Evolutionary conservation across 495 filamentous ascomycete genomes (phyloP).

Genomic region (Umbilicaria muhlenbergii): DNA sequence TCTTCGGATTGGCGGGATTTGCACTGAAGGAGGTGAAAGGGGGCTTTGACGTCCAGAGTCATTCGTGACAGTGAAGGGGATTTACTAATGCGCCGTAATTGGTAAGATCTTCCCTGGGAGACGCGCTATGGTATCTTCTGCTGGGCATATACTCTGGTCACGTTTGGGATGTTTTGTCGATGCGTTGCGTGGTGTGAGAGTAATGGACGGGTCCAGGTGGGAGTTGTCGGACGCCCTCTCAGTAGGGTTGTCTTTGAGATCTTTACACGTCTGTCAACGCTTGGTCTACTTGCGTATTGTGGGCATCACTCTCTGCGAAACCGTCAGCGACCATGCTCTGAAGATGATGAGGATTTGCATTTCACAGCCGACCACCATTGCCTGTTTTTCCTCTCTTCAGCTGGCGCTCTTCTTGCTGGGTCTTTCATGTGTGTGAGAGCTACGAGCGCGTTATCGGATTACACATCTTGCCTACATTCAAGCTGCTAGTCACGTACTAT

Average conservation of each 20-base stretch:
- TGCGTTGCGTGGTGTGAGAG: slow-evolving; percentile 14
- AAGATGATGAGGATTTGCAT: neutral
- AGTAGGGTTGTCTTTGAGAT: slow-evolving; percentile 16
- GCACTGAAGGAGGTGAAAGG: slow-evolving; percentile 20
- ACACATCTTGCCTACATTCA: neutral
- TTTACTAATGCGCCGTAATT: slow-evolving; percentile 41
- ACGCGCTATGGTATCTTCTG: slow-evolving; percentile 43
- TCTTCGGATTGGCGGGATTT: slow-evolving; percentile 8
- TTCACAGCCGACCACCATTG: neutral
- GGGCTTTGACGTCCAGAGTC: slow-evolving; percentile 28
- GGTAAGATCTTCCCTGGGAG: slow-evolving; percentile 47
- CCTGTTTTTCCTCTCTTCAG: neutral
- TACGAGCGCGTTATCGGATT: neutral
- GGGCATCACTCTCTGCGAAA: slow-evolving; percentile 1
- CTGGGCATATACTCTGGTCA: slow-evolving; percentile 50
- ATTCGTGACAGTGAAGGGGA: slow-evolving; percentile 14
- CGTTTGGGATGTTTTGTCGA: slow-evolving; percentile 27
- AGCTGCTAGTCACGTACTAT: slow-evolving; percentile 1
- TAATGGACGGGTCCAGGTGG: slow-evolving; percentile 19
- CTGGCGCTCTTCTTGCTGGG: neutral
- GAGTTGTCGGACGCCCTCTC: slow-evolving; percentile 19
- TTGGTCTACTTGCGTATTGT: neutral
- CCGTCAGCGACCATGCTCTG: neutral
- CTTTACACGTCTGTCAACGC: slow-evolving; percentile 6
- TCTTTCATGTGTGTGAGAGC: neutral